These are phyloP conservation scores for Morella rubra DNA, from an alignment of 306 rosid genomes.

Conservation along the genomic window DNA sequence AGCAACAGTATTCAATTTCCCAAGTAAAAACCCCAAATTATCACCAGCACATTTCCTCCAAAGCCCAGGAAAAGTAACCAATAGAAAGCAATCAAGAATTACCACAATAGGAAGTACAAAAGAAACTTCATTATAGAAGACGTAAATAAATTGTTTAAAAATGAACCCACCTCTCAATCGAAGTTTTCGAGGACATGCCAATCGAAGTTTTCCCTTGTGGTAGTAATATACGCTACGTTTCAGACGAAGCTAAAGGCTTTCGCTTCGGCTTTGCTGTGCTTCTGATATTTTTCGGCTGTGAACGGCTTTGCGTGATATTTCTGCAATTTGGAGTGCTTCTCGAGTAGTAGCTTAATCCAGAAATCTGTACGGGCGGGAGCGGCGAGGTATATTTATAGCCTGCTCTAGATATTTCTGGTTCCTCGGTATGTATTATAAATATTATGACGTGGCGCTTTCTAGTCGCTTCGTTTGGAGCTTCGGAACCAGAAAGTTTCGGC, in stretches of 20 bases:
- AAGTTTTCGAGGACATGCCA: slow-evolving; percentile 19
- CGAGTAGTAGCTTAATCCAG: background rate
- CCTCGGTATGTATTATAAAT: background rate
- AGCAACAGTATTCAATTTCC: no score
- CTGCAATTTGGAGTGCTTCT: background rate
- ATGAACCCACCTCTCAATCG: slow-evolving; percentile 36
- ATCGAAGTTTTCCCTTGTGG: background rate
- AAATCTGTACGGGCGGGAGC: accelerated
- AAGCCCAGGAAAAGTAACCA: no score
- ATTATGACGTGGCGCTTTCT: slow-evolving; percentile 34
- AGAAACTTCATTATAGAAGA: background rate
- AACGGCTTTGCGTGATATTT: background rate
- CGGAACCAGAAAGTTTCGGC: background rate
- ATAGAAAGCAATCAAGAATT: no score
- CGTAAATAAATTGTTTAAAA: background rate
- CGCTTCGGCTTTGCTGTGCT: background rate
- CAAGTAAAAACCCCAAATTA: no score
- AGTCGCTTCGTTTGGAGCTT: slow-evolving; percentile 28
- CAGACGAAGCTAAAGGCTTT: slow-evolving; percentile 3
- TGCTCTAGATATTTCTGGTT: slow-evolving; percentile 43
- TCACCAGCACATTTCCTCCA: no score
- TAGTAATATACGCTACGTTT: background rate
- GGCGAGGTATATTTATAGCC: slow-evolving; percentile 42
- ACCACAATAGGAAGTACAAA: no score
- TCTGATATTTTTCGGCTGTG: background rate